Evolutionary conservation across 108 stramenopile genomes (phyloP).

Genomic region (Nitzschia inconspicua): DNA sequence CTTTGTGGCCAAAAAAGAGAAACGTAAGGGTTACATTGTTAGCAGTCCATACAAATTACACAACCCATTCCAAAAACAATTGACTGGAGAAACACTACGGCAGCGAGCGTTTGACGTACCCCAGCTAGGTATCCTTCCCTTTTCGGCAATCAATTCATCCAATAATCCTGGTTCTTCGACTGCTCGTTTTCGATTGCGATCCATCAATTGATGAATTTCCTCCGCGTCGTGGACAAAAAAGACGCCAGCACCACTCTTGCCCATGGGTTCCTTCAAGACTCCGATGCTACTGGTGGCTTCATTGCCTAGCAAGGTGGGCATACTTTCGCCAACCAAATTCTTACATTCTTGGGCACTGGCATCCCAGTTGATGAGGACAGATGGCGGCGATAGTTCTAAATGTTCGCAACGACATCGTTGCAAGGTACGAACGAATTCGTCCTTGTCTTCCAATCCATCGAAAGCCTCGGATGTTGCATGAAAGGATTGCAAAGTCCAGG

Average conservation of each 20-base stretch:
- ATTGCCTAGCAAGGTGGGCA: conserved; percentile 30
- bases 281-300: conserved; percentile 10
- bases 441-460: conserved; percentile 57
- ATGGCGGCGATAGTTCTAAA: conserved; percentile 44
- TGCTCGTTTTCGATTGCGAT: conserved; percentile 40
- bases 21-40: not conserved
- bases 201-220: conserved; percentile 45
- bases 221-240: conserved; percentile 46
- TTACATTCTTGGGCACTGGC: conserved; percentile 42
- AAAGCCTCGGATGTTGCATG: conserved; percentile 48
- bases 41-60: not conserved
- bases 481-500: conserved; percentile 17
- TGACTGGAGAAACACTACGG: not conserved
- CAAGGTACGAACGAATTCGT: conserved; percentile 51
- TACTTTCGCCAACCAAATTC: conserved; percentile 34
- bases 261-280: conserved; percentile 63
- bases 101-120: too few species aligned
- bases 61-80: not conserved
- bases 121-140: conserved; percentile 60
- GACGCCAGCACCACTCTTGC: conserved; percentile 42
- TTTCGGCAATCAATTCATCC: conserved; percentile 38
- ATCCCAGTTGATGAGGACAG: conserved; percentile 49
- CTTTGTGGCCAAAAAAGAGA: conserved; percentile 4
- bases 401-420: conserved; percentile 51
- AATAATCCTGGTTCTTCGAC: conserved; percentile 31